Base-by-base conservation (phyloP, 139 green algal species). In the Chlorella sorokiniana region DNA sequence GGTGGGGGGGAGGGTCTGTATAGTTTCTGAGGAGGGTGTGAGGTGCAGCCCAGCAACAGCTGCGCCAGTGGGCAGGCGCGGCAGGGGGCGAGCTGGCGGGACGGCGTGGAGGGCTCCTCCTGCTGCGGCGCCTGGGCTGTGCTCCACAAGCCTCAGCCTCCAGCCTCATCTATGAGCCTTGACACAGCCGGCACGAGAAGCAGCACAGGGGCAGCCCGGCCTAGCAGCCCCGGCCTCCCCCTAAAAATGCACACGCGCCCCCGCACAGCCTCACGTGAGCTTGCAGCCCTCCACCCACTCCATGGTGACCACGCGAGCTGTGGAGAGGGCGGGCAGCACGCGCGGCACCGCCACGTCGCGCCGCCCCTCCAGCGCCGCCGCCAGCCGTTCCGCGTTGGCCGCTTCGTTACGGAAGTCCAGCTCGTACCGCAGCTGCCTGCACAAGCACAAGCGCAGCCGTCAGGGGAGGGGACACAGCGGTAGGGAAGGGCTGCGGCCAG, bases 361-460 rank as follows among this genome's bases (percentile, higher is more conserved):
- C 9, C 76, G 82, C 14, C 59, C 42, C 1, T 23, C 45, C 40
- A 93, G 83, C 18, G 88, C 61, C n/a, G 45, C 20, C 20, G 72
- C 75, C 48, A 93, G 88, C 33, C 82, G 81, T 1, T 83, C 45
- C 25, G 87, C 84, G 67, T 96, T 81, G 59, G 41, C 52, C 0
- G 91, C 85, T 81, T 97, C 94, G n/a, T 86, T 80, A 37, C 84
- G 51, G 79, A 96, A 97, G 81, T 97, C 94, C 48, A 98, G 86
- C 90, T 98, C 95, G 52, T 88, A 68, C 18, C n/a, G 67, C 38
- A 98, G 88, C 73, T 94, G 94, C 2, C 64, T n/a, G 44, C 76
- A 45, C 27, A 1, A 7, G 37, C 20, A 20, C 1, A 52, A 31
- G 65, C 16, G 37, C 69, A 37, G 31, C 4, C 4, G 33, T 10